Evolutionary conservation across 2,329 filamentous ascomycete species (phyloP).

Genomic region (Alternaria gaisen): DNA sequence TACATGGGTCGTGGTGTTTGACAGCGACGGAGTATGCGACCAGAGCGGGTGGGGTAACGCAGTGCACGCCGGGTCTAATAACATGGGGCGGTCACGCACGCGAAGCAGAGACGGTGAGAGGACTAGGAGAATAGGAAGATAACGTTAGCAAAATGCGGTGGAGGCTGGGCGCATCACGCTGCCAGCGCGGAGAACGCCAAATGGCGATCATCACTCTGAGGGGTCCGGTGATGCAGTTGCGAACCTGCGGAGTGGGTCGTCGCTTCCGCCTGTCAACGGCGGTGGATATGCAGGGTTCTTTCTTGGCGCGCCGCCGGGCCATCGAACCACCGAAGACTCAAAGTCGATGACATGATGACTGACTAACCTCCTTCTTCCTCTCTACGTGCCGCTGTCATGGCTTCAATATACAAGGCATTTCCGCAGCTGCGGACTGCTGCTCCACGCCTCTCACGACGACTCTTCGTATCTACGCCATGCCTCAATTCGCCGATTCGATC

Average conservation of each 20-base stretch:
- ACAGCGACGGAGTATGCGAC: neutral
- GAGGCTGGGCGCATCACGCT: constrained; percentile 18
- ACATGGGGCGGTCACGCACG: constrained; percentile 1
- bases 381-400: constrained; percentile 36
- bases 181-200: constrained; percentile 17
- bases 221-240: constrained; percentile 27
- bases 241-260: constrained; percentile 18
- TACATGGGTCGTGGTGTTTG: constrained; percentile 17
- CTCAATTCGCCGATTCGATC: constrained; percentile 39
- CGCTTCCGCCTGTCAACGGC: constrained; percentile 23
- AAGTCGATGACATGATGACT: constrained; percentile 17
- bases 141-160: constrained; percentile 9
- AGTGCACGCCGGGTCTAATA: constrained; percentile 3
- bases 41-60: constrained; percentile 11
- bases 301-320: constrained; percentile 13
- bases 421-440: constrained; percentile 51
- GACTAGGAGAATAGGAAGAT: constrained; percentile 7
- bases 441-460: constrained; percentile 48
- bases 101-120: neutral
- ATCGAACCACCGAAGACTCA: constrained; percentile 22
- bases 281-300: constrained; percentile 19
- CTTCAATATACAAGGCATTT: constrained; percentile 48
- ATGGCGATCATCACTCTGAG: constrained; percentile 20
- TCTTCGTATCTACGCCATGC: constrained; percentile 48
- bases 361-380: constrained; percentile 3